Percentiles rank a stretch among this genome's conserved stretches.
Conservation (phyloP, 345 rosid genomes). For the Cochlearia excelsa region DNA sequence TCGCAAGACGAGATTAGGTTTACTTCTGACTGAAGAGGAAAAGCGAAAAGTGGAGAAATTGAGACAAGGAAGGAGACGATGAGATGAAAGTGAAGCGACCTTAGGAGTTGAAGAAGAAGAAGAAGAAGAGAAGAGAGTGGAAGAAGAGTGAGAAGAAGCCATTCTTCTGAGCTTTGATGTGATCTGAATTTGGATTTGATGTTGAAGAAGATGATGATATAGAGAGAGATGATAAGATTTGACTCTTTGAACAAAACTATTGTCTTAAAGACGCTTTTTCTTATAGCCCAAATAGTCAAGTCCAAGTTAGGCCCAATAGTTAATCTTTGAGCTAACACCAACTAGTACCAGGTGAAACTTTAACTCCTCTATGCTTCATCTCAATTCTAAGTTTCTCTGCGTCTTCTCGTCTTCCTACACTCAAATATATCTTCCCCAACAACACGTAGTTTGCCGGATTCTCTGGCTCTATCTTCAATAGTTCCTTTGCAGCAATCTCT, state of each 20-base stretch:
- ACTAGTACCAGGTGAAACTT: slow-evolving; percentile 53
- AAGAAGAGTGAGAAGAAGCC: slow-evolving; percentile 37
- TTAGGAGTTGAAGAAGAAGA: slow-evolving; percentile 21
- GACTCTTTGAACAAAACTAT: no score
- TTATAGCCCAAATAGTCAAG: no score
- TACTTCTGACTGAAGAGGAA: slow-evolving; percentile 15
- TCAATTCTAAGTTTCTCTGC: slow-evolving; percentile 53
- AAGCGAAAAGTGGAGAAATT: slow-evolving; percentile 20
- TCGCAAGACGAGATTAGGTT: slow-evolving; percentile 23
- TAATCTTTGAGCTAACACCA: slow-evolving; percentile 46
- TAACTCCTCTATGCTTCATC: slow-evolving; percentile 54
- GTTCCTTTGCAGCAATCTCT: slow-evolving; percentile 52
- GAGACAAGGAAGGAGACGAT: slow-evolving; percentile 16
- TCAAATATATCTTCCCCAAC: slow-evolving; percentile 50
- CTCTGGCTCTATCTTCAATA: slow-evolving; percentile 56
- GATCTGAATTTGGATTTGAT: slow-evolving; percentile 3
- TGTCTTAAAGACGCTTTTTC: no score
- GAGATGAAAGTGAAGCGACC: slow-evolving; percentile 24
- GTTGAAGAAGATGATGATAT: not conserved
- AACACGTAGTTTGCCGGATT: slow-evolving; percentile 55
- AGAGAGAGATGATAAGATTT: not conserved
- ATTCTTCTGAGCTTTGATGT: slow-evolving; percentile 1
- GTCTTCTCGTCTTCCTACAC: slow-evolving; percentile 55
- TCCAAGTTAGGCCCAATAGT: not conserved
- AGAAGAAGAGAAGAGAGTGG: slow-evolving; percentile 24